These are phyloP conservation scores for Epichloe sibirici DNA, from an alignment of 2,329 filamentous ascomycete genomes.

Conservation along the genomic window DNA sequence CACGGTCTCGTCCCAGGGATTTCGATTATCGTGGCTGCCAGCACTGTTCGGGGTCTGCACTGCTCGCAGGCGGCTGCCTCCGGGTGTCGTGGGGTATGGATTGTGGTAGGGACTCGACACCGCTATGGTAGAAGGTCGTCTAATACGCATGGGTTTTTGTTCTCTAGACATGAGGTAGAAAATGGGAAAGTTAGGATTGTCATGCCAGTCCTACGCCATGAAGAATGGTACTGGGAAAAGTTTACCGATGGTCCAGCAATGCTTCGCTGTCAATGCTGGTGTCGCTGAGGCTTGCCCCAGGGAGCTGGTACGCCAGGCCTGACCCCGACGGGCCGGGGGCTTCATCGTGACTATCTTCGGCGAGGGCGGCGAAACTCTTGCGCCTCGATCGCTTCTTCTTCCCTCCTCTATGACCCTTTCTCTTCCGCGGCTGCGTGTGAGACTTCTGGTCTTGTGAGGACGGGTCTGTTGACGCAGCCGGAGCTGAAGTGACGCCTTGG, in stretches of 20 bases:
- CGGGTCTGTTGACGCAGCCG: slow-evolving; percentile 2
- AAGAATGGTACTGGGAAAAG: no score
- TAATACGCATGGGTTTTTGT: slow-evolving; percentile 49
- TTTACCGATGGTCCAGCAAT: slow-evolving; percentile 73
- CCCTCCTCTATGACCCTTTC: slow-evolving; percentile 60
- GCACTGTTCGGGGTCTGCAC: slow-evolving; percentile 25
- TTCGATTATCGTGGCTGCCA: slow-evolving; percentile 37
- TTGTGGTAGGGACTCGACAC: slow-evolving; percentile 22
- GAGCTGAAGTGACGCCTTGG: slow-evolving; percentile 5
- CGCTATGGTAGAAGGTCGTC: slow-evolving; percentile 43
- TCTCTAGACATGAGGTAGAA: slow-evolving; percentile 27
- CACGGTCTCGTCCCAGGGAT: slow-evolving; percentile 34
- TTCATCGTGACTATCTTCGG: slow-evolving; percentile 39
- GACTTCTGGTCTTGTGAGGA: slow-evolving; percentile 7
- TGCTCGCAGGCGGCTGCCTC: slow-evolving; percentile 23
- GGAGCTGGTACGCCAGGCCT: slow-evolving; percentile 40
- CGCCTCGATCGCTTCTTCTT: slow-evolving; percentile 67
- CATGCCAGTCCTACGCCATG: neutral
- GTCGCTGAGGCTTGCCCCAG: slow-evolving; percentile 53
- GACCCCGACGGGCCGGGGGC: slow-evolving; percentile 21
- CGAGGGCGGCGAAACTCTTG: slow-evolving; percentile 64
- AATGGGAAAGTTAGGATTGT: neutral
- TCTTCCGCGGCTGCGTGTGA: slow-evolving; percentile 37
- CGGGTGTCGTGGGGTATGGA: slow-evolving; percentile 15
- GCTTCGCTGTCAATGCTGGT: slow-evolving; percentile 84